Percentiles rank a stretch among this genome's conserved stretches.
Conservation (phyloP, 2,329 filamentous ascomycete species). For the Immersiporthe knoxdaviesiana region DNA sequence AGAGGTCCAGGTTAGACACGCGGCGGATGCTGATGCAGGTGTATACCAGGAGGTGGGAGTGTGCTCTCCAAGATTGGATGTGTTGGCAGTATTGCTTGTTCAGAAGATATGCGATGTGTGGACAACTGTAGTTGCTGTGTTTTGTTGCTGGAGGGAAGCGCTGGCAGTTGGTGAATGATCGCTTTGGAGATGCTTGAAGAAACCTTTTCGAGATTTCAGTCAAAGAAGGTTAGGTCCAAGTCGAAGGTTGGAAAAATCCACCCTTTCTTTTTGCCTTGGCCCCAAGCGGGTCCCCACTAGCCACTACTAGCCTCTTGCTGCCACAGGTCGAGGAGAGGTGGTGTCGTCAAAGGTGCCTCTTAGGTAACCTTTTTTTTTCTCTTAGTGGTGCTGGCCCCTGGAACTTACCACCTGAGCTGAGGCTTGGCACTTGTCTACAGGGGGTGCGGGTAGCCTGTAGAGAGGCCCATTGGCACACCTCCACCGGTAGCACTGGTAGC, state of each 20-base stretch:
- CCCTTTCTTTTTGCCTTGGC: conserved; percentile 5
- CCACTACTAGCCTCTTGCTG: conserved; percentile 4
- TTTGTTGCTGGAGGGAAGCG: background rate
- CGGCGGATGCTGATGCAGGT: background rate
- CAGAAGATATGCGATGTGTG: background rate
- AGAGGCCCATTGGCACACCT: background rate
- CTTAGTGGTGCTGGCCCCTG: background rate
- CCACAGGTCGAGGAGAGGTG: background rate
- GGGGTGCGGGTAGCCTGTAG: background rate
- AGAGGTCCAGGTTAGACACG: background rate
- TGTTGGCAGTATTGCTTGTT: background rate
- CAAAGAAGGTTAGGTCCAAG: conserved; percentile 11
- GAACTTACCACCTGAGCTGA: background rate
- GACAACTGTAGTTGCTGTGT: background rate
- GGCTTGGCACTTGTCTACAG: conserved; percentile 2
- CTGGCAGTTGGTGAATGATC: conserved; percentile 12
- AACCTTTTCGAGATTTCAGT: conserved; percentile 16
- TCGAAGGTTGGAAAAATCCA: conserved; percentile 16
- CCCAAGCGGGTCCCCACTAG: conserved; percentile 9
- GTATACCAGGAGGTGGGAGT: too few species aligned
- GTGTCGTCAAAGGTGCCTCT: background rate
- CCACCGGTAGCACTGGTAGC: too few species aligned
- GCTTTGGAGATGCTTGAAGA: conserved; percentile 11
- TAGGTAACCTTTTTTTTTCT: background rate
- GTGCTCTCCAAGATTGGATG: background rate